These are phyloP conservation scores for Haplosporangium sp. DNA, from an alignment of 371 early-diverging fungal genomes.

Conservation along the genomic window DNA sequence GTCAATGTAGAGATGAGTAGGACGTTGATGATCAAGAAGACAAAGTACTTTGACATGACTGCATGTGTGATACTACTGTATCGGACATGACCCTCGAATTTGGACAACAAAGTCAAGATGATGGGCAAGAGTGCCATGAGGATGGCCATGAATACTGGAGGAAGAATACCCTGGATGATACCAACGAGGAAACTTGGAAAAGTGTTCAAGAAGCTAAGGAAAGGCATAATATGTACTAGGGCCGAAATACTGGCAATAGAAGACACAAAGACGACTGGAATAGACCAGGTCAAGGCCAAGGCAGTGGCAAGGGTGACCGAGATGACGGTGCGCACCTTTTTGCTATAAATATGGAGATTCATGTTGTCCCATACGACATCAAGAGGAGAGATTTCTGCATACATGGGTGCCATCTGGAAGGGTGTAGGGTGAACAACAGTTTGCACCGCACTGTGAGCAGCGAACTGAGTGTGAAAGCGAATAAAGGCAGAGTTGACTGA, in stretches of 20 bases:
- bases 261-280: constrained; percentile 73
- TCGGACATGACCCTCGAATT: constrained; percentile 76
- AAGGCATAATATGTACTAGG: constrained; percentile 25
- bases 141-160: constrained; percentile 77
- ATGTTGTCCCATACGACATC: constrained; percentile 90
- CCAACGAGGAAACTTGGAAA: constrained; percentile 59
- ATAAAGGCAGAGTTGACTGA: constrained; percentile 81
- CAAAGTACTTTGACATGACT: constrained; percentile 73
- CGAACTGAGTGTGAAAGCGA: constrained; percentile 81
- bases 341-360: constrained; percentile 67
- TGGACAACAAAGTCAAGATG: constrained; percentile 73
- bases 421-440: constrained; percentile 75
- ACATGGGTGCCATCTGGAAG: constrained; percentile 75
- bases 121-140: constrained; percentile 80
- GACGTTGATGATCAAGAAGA: constrained; percentile 87
- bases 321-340: constrained; percentile 67
- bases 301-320: constrained; percentile 63
- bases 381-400: constrained; percentile 73
- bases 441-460: constrained; percentile 89
- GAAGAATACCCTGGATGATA: constrained; percentile 84
- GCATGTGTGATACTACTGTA: constrained; percentile 71
- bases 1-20: constrained; percentile 83
- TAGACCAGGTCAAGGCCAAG: constrained; percentile 79
- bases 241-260: constrained; percentile 66
- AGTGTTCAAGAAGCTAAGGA: constrained; percentile 57